phyloP scores from a whole-genome alignment of 2,329 filamentous ascomycete genomes.

The Trichoderma cornu-damae region DNA sequence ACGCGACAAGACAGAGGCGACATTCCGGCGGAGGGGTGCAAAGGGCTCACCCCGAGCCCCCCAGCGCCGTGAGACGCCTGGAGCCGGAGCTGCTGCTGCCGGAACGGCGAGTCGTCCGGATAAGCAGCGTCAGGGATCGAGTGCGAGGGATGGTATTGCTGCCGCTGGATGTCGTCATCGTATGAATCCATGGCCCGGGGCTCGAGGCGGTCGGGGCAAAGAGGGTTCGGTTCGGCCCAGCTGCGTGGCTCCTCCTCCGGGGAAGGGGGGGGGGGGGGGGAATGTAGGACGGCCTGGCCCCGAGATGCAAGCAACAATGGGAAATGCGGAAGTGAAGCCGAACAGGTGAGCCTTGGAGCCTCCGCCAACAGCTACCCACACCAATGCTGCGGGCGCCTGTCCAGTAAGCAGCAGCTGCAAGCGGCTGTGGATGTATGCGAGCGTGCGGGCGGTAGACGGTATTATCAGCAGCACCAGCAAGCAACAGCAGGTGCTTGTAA shows the following conservation, averaged over 20 bases:
- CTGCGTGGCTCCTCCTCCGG: background rate
- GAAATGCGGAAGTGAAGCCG: background rate
- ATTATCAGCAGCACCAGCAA: background rate
- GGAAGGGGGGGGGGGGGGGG: background rate
- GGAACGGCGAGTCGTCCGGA: slow-evolving; percentile 28
- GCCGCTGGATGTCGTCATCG: slow-evolving; percentile 10
- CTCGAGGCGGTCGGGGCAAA: background rate
- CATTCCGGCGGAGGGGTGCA: background rate
- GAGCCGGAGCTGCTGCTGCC: slow-evolving; percentile 16
- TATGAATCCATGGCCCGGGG: slow-evolving; percentile 15
- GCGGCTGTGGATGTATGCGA: background rate
- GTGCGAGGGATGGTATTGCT: slow-evolving; percentile 26
- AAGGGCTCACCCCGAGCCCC: background rate
- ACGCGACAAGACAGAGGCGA: background rate
- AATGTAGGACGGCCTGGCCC: no score
- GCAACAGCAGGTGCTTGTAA: background rate
- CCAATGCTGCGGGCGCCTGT: background rate
- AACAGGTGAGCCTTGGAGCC: background rate
- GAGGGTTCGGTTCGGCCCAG: background rate
- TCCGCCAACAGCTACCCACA: slow-evolving; percentile 3
- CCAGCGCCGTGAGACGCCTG: background rate
- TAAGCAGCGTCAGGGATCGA: slow-evolving; percentile 31
- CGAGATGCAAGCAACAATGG: background rate
- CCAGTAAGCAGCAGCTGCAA: background rate
- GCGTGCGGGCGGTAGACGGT: background rate